Evolutionary conservation across 164 flowering plant genomes (phyloP).

Genomic region (Vitis cinerea): DNA sequence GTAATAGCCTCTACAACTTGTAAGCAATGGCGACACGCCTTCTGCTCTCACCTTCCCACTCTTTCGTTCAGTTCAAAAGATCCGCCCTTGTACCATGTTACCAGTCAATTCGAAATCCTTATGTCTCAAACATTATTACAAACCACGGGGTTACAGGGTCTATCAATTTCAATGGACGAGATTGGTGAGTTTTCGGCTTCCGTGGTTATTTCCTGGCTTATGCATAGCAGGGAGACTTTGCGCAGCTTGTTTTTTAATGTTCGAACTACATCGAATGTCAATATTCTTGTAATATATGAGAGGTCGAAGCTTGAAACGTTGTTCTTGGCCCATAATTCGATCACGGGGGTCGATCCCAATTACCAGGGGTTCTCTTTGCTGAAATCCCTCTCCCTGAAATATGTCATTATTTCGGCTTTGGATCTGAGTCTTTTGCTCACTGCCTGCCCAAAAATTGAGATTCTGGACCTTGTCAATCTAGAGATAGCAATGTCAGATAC

Average conservation of each 20-base stretch:
- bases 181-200: slow-evolving; percentile 85
- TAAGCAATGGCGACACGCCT: slow-evolving; percentile 83
- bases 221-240: slow-evolving; percentile 81
- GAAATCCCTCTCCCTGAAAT: slow-evolving; percentile 61
- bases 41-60: slow-evolving; percentile 63
- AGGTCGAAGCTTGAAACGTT: slow-evolving; percentile 70
- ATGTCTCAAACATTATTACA: slow-evolving; percentile 87
- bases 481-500: slow-evolving; percentile 91
- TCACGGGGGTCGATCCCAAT: slow-evolving; percentile 79
- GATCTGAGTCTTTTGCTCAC: slow-evolving; percentile 75
- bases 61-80: slow-evolving; percentile 72
- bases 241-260: slow-evolving; percentile 64
- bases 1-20: slow-evolving; percentile 87
- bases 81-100: slow-evolving; percentile 67
- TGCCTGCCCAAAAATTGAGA: slow-evolving; percentile 76
- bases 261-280: slow-evolving; percentile 62
- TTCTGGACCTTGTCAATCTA: slow-evolving; percentile 56
- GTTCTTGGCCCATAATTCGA: slow-evolving; percentile 63
- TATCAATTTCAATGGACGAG: slow-evolving; percentile 63
- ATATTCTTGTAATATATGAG: slow-evolving; percentile 82
- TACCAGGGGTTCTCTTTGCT: slow-evolving; percentile 79
- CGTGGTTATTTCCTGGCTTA: slow-evolving; percentile 90
- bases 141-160: slow-evolving; percentile 59
- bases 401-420: slow-evolving; percentile 76
- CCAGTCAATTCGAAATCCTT: slow-evolving; percentile 56